Evolutionary conservation across 164 flowering plant species (phyloP).

Genomic region (Magnolia kwangsiensis): DNA sequence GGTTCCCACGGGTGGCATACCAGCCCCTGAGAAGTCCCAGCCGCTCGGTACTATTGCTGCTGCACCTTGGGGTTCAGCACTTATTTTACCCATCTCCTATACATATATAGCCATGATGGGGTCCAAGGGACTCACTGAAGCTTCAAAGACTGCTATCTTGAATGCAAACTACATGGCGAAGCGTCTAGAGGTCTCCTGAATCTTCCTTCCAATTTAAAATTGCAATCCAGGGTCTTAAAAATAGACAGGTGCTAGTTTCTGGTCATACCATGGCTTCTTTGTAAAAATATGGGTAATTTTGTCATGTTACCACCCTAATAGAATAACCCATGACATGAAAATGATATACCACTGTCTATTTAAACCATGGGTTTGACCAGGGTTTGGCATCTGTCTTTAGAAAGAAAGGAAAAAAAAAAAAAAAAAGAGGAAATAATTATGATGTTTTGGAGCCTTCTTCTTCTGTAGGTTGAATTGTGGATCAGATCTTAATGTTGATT

Average conservation of each 20-base stretch:
- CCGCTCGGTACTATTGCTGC: conserved; percentile 94
- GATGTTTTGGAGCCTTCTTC: neutral
- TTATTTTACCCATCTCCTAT: conserved; percentile 92
- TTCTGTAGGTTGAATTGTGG: neutral
- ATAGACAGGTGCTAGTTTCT: neutral
- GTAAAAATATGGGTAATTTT: neutral
- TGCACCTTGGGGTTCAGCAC: conserved; percentile 99
- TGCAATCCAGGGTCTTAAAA: neutral
- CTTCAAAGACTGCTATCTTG: conserved; percentile 90
- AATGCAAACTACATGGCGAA: conserved; percentile 99
- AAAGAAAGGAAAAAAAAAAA: neutral
- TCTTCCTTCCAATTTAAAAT: conserved; percentile 6
- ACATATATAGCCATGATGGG: conserved; percentile 99
- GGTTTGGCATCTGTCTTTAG: neutral
- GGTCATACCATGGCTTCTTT: neutral
- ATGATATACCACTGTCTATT: too few species aligned
- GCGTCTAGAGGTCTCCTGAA: conserved; percentile 76
- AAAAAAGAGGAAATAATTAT: neutral
- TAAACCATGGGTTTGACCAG: too few species aligned
- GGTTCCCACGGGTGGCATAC: conserved; percentile 92
- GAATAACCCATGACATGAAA: too few species aligned
- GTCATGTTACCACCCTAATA: neutral
- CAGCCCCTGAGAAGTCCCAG: conserved; percentile 62
- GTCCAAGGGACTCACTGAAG: conserved; percentile 91
- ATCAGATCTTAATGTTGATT: neutral